Percentiles rank a stretch among this genome's conserved stretches.
These are phyloP conservation scores for Cornus controversa DNA, from an alignment of 148 eudicot genomes.

Conservation along the genomic window DNA sequence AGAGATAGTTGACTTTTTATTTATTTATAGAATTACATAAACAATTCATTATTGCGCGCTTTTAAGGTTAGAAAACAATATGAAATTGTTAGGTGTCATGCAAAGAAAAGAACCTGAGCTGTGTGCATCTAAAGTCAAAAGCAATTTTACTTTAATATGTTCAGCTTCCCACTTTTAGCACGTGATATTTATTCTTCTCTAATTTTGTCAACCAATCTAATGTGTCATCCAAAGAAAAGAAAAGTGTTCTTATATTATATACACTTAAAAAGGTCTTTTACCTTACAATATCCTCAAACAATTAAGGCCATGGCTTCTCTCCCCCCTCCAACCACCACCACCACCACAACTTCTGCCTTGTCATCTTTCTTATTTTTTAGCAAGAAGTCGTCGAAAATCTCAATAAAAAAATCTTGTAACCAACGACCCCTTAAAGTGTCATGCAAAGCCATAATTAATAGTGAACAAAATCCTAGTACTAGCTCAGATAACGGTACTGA, in stretches of 20 bases:
- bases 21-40: no score
- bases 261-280: not conserved
- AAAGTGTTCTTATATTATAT: no score
- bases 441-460: slow-evolving; percentile 37
- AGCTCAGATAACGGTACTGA: slow-evolving; percentile 11
- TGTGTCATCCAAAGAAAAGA: not conserved
- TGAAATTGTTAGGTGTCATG: no score
- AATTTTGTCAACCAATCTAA: not conserved
- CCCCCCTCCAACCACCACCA: slow-evolving; percentile 16
- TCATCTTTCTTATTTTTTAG: slow-evolving; percentile 7
- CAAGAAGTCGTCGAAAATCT: slow-evolving; percentile 21
- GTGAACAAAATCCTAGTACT: slow-evolving; percentile 6
- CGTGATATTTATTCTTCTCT: not conserved
- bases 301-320: slow-evolving; percentile 21
- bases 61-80: no score
- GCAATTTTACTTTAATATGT: no score
- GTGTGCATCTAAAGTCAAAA: no score
- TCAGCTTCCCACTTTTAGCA: not conserved
- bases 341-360: slow-evolving; percentile 13
- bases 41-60: no score
- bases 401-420: slow-evolving; percentile 11
- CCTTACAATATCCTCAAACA: not conserved
- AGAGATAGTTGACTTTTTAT: no score
- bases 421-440: slow-evolving; percentile 17
- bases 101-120: no score